phyloP scores from a whole-genome alignment of 2,329 filamentous ascomycete species.

The Nannizziopsis arthrosporioides region DNA sequence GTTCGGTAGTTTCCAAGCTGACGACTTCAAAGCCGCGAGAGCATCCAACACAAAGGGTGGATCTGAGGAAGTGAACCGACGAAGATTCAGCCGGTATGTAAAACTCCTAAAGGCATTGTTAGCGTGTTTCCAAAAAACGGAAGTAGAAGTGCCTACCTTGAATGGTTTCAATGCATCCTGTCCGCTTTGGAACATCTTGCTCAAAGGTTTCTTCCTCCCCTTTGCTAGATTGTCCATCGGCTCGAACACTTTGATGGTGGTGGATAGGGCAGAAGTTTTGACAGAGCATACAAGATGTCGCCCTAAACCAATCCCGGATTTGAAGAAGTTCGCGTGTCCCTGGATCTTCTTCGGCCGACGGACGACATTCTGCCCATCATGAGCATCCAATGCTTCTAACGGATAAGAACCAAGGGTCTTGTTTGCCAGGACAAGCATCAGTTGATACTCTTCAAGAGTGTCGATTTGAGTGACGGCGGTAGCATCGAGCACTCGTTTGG shows the following conservation, averaged over 20 bases:
- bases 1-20: slow-evolving; percentile 91
- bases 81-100: slow-evolving; percentile 98
- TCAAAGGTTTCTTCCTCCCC: slow-evolving; percentile 88
- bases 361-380: slow-evolving; percentile 59
- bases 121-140: neutral
- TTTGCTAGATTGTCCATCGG: slow-evolving; percentile 89
- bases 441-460: slow-evolving; percentile 85
- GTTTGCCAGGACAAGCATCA: slow-evolving; percentile 82
- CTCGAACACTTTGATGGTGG: slow-evolving; percentile 98
- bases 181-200: slow-evolving; percentile 86
- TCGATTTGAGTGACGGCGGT: slow-evolving; percentile 89
- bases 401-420: slow-evolving; percentile 87
- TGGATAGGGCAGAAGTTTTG: slow-evolving; percentile 83
- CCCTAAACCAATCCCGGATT: slow-evolving; percentile 86
- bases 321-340: slow-evolving; percentile 97
- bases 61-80: slow-evolving; percentile 93
- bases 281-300: slow-evolving; percentile 92
- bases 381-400: slow-evolving; percentile 71
- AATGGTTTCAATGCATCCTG: slow-evolving; percentile 94
- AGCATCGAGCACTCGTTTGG: slow-evolving; percentile 73
- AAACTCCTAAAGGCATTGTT: slow-evolving; percentile 53
- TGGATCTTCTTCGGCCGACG: slow-evolving; percentile 93
- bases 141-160: slow-evolving; percentile 43
- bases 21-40: slow-evolving; percentile 95
- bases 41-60: slow-evolving; percentile 91